phyloP scores from a whole-genome alignment of 2,329 filamentous ascomycete species.

The Claviceps sp. region DNA sequence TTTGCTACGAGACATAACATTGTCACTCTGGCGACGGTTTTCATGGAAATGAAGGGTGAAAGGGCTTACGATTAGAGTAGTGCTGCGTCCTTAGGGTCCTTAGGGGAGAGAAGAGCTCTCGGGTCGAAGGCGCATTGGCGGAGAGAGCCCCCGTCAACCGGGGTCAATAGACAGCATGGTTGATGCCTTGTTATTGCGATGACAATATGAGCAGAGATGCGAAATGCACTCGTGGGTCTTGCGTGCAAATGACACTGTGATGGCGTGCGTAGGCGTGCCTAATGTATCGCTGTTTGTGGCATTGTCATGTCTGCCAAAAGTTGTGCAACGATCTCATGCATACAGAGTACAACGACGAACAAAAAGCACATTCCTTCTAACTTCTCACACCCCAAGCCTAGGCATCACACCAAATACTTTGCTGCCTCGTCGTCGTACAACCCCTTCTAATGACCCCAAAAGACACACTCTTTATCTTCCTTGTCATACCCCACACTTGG shows the following conservation, averaged over 20 bases:
- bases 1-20: conserved; percentile 22
- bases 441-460: no score
- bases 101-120: conserved; percentile 11
- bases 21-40: conserved; percentile 11
- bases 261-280: not conserved
- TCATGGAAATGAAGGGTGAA: conserved; percentile 1
- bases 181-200: conserved; percentile 3
- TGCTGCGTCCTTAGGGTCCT: conserved; percentile 7
- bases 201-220: not conserved
- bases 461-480: no score
- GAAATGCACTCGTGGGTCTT: not conserved
- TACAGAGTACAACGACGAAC: no score
- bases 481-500: no score
- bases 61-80: no score
- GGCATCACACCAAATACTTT: no score
- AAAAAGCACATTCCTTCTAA: no score
- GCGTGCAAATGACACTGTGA: not conserved
- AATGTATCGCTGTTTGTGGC: no score
- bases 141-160: conserved; percentile 29
- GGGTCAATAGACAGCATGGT: conserved; percentile 18
- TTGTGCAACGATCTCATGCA: not conserved
- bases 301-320: not conserved
- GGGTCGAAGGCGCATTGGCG: conserved; percentile 5
- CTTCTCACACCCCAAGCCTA: no score
- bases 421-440: no score